phyloP scores from a whole-genome alignment of 306 rosid genomes.

The Urtica urens region DNA sequence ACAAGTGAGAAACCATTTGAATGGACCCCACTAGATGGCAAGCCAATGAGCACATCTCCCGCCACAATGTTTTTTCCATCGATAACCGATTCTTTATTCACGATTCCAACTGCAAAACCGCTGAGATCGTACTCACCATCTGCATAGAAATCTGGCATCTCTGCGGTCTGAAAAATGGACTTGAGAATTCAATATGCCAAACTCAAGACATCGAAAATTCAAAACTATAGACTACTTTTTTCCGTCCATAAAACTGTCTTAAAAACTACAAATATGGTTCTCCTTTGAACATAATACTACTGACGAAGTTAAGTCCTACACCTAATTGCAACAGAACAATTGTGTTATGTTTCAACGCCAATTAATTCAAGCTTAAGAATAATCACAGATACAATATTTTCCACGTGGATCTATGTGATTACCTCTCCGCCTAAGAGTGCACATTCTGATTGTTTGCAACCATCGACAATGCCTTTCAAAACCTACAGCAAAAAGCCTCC shows the following conservation, averaged over 20 bases:
- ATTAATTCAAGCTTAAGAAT: no score
- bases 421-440: constrained; percentile 95
- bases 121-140: constrained; percentile 90
- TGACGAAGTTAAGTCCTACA: no score
- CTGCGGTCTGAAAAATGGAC: constrained; percentile 79
- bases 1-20: constrained; percentile 93
- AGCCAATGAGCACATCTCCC: constrained; percentile 77
- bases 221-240: no score
- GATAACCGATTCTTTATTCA: constrained; percentile 61
- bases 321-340: no score
- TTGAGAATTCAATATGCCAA: no score
- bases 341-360: no score
- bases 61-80: constrained; percentile 54
- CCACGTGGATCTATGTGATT: constrained; percentile 7
- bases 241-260: no score
- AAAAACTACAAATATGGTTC: neutral
- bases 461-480: constrained; percentile 78
- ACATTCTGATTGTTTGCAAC: constrained; percentile 85
- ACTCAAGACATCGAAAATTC: no score
- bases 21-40: constrained; percentile 90
- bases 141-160: constrained; percentile 90
- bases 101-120: constrained; percentile 86
- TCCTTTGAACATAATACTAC: neutral
- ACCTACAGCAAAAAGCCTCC: constrained; percentile 40
- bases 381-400: no score